Evolutionary conservation across 2,329 filamentous ascomycete species (phyloP).

Genomic region (Colletotrichum viniferum): DNA sequence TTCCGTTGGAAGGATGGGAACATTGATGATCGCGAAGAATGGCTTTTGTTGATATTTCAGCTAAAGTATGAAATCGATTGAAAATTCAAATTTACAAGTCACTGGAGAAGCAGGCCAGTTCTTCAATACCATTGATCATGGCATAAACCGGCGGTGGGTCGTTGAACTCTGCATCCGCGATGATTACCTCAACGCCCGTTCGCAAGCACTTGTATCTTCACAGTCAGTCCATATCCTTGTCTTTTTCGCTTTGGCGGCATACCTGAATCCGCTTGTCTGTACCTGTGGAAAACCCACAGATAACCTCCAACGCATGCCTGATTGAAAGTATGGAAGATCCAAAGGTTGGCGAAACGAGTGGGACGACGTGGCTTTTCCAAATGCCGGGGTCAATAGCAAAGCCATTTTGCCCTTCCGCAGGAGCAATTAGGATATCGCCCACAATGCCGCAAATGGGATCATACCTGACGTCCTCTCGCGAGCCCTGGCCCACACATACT

Average conservation of each 20-base stretch:
- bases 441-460: not conserved
- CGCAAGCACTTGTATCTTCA: not conserved
- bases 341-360: not conserved
- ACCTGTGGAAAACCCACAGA: not conserved
- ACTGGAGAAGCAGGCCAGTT: not conserved
- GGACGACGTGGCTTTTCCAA: not conserved
- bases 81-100: not conserved
- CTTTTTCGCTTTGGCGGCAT: not conserved
- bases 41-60: not conserved
- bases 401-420: not conserved
- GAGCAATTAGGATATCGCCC: not conserved
- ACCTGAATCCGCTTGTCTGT: not conserved
- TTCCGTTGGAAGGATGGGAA: not conserved
- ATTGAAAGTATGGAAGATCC: not conserved
- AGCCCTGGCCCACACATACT: not conserved
- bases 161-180: not conserved
- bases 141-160: not conserved
- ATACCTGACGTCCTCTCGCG: not conserved
- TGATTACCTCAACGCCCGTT: not conserved
- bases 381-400: not conserved
- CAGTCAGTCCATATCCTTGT: not conserved
- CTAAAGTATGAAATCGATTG: not conserved
- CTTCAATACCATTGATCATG: not conserved
- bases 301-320: not conserved
- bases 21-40: not conserved